These are phyloP conservation scores for Acacia confusa DNA, from an alignment of 306 rosid species.

Conservation along the genomic window DNA sequence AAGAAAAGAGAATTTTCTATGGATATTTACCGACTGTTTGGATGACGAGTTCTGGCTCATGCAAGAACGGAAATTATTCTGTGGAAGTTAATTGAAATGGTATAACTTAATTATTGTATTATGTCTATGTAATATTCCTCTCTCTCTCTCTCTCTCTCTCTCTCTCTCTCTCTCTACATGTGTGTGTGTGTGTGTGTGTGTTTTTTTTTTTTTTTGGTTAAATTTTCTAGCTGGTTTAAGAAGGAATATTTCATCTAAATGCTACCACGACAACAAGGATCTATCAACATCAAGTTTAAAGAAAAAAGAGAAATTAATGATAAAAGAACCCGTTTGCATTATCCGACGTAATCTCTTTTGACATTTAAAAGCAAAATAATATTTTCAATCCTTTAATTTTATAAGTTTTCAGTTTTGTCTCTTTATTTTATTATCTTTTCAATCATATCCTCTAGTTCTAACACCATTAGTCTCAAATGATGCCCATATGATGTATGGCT, in stretches of 20 bases:
- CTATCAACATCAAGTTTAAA: not conserved
- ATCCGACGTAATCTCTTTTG: not conserved
- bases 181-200: not conserved
- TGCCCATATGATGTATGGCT: too few species aligned
- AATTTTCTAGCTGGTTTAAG: not conserved
- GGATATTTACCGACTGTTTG: slow-evolving; percentile 9
- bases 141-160: not conserved
- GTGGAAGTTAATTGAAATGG: slow-evolving; percentile 14
- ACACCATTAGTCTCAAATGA: too few species aligned
- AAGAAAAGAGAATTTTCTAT: not conserved
- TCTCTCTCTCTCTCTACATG: not conserved
- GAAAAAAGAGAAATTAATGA: not conserved
- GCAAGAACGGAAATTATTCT: slow-evolving; percentile 22
- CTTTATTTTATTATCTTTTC: too few species aligned
- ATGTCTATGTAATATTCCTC: not conserved
- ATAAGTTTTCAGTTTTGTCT: too few species aligned
- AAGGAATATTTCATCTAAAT: not conserved
- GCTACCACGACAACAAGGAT: not conserved
- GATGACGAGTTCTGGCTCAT: slow-evolving; percentile 22
- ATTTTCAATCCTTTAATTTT: too few species aligned
- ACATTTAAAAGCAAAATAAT: not conserved
- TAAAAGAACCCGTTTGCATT: not conserved
- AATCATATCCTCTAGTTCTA: too few species aligned
- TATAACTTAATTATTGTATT: not conserved
- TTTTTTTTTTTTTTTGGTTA: not conserved